phyloP scores from a whole-genome alignment of 2,329 filamentous ascomycete species.

The Aureobasidium leucospermi region DNA sequence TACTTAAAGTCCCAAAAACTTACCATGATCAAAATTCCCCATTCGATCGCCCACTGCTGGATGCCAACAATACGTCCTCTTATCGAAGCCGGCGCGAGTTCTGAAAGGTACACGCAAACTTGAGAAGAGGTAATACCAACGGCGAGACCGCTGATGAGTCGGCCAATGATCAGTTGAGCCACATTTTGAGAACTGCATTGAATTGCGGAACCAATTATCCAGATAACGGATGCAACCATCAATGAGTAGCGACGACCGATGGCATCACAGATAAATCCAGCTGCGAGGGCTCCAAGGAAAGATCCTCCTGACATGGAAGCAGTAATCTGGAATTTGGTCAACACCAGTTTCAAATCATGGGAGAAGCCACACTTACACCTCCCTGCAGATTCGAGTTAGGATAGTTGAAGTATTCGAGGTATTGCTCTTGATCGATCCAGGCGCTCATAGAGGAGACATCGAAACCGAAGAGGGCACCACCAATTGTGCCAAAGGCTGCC shows the following conservation, averaged over 20 bases:
- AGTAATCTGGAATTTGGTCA: constrained; percentile 29
- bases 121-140: constrained; percentile 88
- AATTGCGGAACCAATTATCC: constrained; percentile 37
- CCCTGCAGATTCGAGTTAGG: constrained; percentile 29
- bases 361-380: constrained; percentile 16
- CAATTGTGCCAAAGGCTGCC: constrained; percentile 49
- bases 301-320: constrained; percentile 45
- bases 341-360: neutral
- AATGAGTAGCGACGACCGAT: constrained; percentile 39
- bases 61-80: constrained; percentile 54
- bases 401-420: constrained; percentile 33
- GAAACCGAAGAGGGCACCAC: constrained; percentile 66
- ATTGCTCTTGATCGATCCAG: constrained; percentile 43
- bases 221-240: constrained; percentile 37
- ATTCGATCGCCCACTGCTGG: constrained; percentile 65
- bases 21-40: constrained; percentile 56
- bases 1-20: too few species aligned
- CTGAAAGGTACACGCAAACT: constrained; percentile 87
- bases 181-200: constrained; percentile 32
- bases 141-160: constrained; percentile 76
- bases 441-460: constrained; percentile 47
- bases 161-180: constrained; percentile 50
- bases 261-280: constrained; percentile 40
- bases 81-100: constrained; percentile 52
- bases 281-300: constrained; percentile 38